Evolutionary conservation across 169 alveolate genomes (phyloP).

Genomic region (Plasmodium chabaudi): DNA sequence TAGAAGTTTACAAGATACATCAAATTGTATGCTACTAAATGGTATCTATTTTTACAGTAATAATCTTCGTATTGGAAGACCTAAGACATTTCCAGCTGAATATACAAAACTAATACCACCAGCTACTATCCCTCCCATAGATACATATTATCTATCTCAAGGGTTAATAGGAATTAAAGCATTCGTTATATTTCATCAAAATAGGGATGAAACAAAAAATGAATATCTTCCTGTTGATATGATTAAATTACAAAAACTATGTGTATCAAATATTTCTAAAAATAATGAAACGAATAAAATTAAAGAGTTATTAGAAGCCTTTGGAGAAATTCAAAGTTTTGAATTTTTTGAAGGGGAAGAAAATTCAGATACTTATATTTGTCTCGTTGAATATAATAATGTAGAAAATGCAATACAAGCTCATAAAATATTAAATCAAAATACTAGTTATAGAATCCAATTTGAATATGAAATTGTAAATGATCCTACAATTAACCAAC

Average conservation of each 20-base stretch:
- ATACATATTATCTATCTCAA: constrained; percentile 53
- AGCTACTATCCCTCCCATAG: constrained; percentile 75
- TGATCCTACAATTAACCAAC: constrained; percentile 76
- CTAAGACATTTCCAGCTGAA: constrained; percentile 82
- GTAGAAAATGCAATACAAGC: constrained; percentile 81
- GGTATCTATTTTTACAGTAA: constrained; percentile 79
- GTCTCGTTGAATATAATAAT: constrained; percentile 78
- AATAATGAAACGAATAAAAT: constrained; percentile 43
- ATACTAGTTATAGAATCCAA: constrained; percentile 78
- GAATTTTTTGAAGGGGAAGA: constrained; percentile 65
- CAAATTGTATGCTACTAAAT: constrained; percentile 83
- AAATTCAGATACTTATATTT: constrained; percentile 49
- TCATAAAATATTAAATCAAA: constrained; percentile 80
- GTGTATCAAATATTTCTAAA: constrained; percentile 51
- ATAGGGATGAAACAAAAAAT: constrained; percentile 69
- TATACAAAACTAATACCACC: constrained; percentile 72
- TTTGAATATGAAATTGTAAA: constrained; percentile 79
- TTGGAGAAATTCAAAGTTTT: constrained; percentile 27
- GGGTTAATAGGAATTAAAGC: constrained; percentile 65
- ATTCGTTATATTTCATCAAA: constrained; percentile 40
- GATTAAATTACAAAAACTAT: constrained; percentile 58
- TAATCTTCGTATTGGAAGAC: constrained; percentile 83
- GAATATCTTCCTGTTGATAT: constrained; percentile 76
- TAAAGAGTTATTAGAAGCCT: constrained; percentile 45
- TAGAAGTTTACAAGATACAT: constrained; percentile 94